Conservation (phyloP, 1,284 basidiomycete species). For the Inonotus obliquus region DNA sequence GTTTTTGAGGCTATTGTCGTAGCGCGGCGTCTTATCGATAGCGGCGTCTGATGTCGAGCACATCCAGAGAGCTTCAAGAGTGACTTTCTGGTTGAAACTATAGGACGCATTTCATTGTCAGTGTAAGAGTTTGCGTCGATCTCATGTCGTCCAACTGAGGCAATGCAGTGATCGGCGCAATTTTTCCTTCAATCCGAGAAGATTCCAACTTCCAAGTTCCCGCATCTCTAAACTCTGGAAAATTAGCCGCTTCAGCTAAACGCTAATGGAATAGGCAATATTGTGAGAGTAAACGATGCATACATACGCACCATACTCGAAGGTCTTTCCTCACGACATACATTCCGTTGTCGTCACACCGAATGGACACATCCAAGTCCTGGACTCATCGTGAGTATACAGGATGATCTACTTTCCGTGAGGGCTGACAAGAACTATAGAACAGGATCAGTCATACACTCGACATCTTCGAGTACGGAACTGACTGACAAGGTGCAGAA, state of each 20-base stretch:
- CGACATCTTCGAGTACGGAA: constrained; percentile 34
- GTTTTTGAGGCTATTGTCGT: neutral
- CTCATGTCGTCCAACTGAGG: neutral
- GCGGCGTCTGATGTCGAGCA: neutral
- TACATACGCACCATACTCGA: constrained; percentile 11
- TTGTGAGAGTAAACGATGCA: neutral
- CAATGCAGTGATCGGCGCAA: neutral
- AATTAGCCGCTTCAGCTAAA: no score
- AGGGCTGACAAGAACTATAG: constrained; percentile 30
- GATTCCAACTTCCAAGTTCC: no score
- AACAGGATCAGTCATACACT: constrained; percentile 47
- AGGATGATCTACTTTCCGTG: constrained; percentile 20
- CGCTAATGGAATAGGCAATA: neutral
- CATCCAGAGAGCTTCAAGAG: neutral
- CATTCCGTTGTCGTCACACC: constrained; percentile 10
- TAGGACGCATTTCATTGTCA: constrained; percentile 1
- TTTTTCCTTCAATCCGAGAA: no score
- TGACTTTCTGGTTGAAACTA: neutral
- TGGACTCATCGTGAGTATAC: constrained; percentile 44
- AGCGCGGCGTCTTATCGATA: neutral
- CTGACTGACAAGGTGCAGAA: constrained; percentile 36
- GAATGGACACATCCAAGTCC: constrained; percentile 44
- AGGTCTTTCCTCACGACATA: constrained; percentile 7
- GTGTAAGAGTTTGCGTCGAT: neutral
- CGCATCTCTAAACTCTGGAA: no score